Evolutionary conservation across 306 rosid genomes (phyloP).

Genomic region (Lotus japonicus): DNA sequence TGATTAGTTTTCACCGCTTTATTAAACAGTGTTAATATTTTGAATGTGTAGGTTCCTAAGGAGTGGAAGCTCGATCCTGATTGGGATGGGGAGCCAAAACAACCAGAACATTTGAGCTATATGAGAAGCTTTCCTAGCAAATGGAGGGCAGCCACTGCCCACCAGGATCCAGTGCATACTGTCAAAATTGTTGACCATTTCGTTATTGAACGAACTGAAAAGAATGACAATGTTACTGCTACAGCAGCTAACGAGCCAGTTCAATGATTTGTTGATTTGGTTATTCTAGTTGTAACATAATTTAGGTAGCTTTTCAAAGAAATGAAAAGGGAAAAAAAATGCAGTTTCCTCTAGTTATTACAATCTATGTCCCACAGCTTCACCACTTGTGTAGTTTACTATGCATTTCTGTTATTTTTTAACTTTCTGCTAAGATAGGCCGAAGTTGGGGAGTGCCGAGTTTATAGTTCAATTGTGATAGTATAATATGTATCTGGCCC

Average conservation of each 20-base stretch:
- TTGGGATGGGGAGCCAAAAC: constrained; percentile 32
- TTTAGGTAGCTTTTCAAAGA: constrained; percentile 23
- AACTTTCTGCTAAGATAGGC: background rate
- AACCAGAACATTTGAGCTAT: constrained; percentile 27
- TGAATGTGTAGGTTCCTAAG: constrained; percentile 36
- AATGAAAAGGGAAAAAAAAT: background rate
- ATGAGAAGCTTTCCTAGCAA: constrained; percentile 41
- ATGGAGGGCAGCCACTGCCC: constrained; percentile 51
- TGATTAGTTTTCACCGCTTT: background rate
- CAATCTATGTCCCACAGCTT: too few relatives aligned
- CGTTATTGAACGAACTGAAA: constrained; percentile 45
- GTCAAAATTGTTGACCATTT: constrained; percentile 90
- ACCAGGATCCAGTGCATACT: constrained; percentile 69
- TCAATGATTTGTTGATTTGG: constrained; percentile 44
- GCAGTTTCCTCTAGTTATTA: background rate
- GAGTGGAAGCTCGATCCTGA: constrained; percentile 51
- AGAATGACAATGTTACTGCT: constrained; percentile 19
- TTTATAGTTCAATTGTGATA: background rate
- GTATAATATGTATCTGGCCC: too few relatives aligned
- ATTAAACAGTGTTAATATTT: background rate
- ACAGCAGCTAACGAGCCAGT: constrained; percentile 31
- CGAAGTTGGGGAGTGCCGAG: background rate
- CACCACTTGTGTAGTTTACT: too few relatives aligned
- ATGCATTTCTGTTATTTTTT: background rate
- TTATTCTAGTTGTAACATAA: constrained; percentile 26